These are phyloP conservation scores for Trichoderma koningii DNA, from an alignment of 2,329 filamentous ascomycete genomes.

Conservation along the genomic window DNA sequence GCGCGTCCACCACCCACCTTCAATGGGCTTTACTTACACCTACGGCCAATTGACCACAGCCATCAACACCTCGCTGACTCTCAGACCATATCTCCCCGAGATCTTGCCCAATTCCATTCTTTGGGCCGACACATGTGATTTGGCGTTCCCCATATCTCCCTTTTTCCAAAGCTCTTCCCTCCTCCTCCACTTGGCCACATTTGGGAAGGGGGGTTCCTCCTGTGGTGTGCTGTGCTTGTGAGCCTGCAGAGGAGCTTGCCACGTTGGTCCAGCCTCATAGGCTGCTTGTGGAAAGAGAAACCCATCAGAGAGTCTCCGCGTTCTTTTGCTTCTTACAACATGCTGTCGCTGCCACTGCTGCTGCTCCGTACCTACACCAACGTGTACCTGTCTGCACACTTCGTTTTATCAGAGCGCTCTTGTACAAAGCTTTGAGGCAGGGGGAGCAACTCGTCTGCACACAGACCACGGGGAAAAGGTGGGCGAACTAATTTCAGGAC, in stretches of 20 bases:
- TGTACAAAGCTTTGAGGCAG: neutral
- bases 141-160: constrained; percentile 14
- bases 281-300: constrained; percentile 11
- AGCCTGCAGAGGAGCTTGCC: constrained; percentile 37
- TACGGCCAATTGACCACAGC: neutral
- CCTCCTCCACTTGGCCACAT: constrained; percentile 16
- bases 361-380: neutral
- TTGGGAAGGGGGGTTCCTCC: constrained; percentile 13
- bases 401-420: neutral
- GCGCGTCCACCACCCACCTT: neutral
- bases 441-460: constrained; percentile 2
- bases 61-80: neutral
- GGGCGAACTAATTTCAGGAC: neutral
- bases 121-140: constrained; percentile 22
- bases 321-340: constrained; percentile 22
- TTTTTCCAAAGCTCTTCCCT: neutral
- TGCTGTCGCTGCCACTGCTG: neutral
- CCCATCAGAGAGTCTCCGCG: constrained; percentile 19
- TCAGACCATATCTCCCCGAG: neutral
- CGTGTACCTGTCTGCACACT: constrained; percentile 1
- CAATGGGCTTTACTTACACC: no score
- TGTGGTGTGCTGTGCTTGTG: constrained; percentile 26
- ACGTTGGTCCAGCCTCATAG: constrained; percentile 38
- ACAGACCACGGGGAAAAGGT: neutral
- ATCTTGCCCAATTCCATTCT: constrained; percentile 34